These are phyloP conservation scores for Kalanchoe fedtschenkoi DNA, from an alignment of 164 flowering plant genomes.

Conservation along the genomic window DNA sequence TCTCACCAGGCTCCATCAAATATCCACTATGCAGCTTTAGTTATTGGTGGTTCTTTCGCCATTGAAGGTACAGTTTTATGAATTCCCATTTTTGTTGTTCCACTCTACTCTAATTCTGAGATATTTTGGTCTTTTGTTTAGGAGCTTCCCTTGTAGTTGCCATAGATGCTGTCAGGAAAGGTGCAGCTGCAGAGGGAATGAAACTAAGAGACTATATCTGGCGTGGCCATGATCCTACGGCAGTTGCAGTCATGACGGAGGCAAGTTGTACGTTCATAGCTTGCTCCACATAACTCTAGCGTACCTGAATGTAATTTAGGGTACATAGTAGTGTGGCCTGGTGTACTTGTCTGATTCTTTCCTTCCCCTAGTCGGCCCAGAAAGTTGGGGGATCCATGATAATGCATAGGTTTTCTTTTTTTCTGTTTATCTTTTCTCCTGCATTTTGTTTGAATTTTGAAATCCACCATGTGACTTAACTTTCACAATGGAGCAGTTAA, in stretches of 20 bases:
- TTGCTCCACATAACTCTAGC: background rate
- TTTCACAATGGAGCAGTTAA: no score
- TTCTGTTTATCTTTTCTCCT: no score
- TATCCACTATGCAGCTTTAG: constrained; percentile 84
- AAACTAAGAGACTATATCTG: constrained; percentile 81
- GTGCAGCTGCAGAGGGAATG: constrained; percentile 98
- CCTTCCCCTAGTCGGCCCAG: no score
- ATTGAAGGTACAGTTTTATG: constrained; percentile 58
- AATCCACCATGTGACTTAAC: no score
- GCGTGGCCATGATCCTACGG: constrained; percentile 99
- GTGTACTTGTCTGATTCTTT: no score
- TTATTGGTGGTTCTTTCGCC: constrained; percentile 84
- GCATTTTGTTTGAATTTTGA: no score
- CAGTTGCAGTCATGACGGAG: constrained; percentile 99
- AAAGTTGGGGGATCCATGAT: no score
- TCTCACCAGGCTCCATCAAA: constrained; percentile 53
- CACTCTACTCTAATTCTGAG: background rate
- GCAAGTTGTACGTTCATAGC: constrained; percentile 20
- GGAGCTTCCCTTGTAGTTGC: constrained; percentile 97
- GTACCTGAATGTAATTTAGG: background rate
- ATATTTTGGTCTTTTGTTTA: constrained; percentile 17
- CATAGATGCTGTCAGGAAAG: constrained; percentile 86
- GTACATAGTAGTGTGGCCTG: background rate
- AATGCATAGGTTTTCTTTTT: no score
- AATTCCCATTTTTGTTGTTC: background rate